Base-by-base conservation (phyloP, 2,329 filamentous ascomycete genomes). In the Shiraia bambusicola region DNA sequence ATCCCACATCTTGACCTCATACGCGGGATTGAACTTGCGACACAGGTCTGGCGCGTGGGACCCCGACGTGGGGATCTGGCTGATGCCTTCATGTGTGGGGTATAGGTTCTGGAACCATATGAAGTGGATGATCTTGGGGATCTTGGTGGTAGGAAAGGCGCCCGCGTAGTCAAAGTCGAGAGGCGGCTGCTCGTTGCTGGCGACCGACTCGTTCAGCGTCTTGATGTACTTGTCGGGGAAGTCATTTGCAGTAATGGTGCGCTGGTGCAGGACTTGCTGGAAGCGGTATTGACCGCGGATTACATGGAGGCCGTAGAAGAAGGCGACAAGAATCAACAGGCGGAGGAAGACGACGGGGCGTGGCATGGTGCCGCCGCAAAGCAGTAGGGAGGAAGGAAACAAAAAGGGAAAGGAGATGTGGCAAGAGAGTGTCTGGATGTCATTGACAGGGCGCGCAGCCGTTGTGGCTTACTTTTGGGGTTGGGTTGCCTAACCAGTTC, bases 1-100 rank as follows among this genome's bases (percentile, higher is more conserved):
- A 25, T 53, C 55, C 55, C 53, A 58, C 26, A 55, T 44, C 30
- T 47, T 44, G 25, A 56, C 49, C 16, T 50, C 44, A 29, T 50
- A 56, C n/a, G 22, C 27, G 3, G 51, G 50, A 14, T 56, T 56
- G 46, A 35, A 47, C 37, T 50, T 25, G 9, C 39, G 40, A 31
- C 53, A 56, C 6, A 52, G 41, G n/a, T 52, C 37, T 7, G 53
- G 53, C 9, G 50, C 44, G 3, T 33, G 35, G 0, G 49, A 56
- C 13, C 43, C 46, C 10, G 44, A 27, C 11, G 47, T 40, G 0
- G 52, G 32, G n/a, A 45, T 39, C 36, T 45, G 9, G 9, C 32
- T 34, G 26, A 35, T n/a, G 13, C 40, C 42, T 19, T 51, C 45
- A 19, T 37, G 40, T 22, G 19, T 42, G 13, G 42, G 31, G 11